phyloP scores from a whole-genome alignment of 179 eudicot species.

The Heliamphora pulchella region DNA sequence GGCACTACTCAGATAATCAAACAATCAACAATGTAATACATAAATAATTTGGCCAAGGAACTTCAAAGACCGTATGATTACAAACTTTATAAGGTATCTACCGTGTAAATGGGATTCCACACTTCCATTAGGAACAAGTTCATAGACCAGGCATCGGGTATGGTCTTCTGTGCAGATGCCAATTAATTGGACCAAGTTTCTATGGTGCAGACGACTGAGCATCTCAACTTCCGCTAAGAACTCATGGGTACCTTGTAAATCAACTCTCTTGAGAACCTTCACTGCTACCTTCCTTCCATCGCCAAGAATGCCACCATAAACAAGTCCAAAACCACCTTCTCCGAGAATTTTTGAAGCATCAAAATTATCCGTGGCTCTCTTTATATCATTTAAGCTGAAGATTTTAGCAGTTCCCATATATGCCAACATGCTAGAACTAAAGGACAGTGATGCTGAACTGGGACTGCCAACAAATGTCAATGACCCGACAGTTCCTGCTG shows the following conservation, averaged over 20 bases:
- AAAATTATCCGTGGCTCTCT: conserved; percentile 68
- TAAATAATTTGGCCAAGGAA: background rate
- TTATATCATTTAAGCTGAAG: conserved; percentile 56
- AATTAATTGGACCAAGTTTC: conserved; percentile 80
- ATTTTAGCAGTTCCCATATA: conserved; percentile 68
- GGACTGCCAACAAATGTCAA: conserved; percentile 41
- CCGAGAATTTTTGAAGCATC: conserved; percentile 56
- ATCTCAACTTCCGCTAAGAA: conserved; percentile 96
- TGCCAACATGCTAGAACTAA: conserved; percentile 48
- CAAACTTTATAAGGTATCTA: conserved; percentile 19
- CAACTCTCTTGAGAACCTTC: conserved; percentile 76
- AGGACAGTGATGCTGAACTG: conserved; percentile 54
- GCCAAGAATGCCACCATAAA: conserved; percentile 62
- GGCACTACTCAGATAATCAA: too few species aligned
- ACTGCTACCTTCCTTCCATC: conserved; percentile 80
- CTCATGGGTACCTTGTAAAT: conserved; percentile 73
- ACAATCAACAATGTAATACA: too few species aligned
- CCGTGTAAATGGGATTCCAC: conserved; percentile 97
- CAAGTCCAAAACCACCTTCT: conserved; percentile 98
- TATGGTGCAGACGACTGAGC: conserved; percentile 90
- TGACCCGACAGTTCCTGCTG: conserved; percentile 46
- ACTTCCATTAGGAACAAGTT: conserved; percentile 93
- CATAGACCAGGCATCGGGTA: conserved; percentile 72
- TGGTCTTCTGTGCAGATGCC: conserved; percentile 81
- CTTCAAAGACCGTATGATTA: background rate